Base-by-base conservation (phyloP, 257 asterid species). In the Pogostemon cablin region DNA sequence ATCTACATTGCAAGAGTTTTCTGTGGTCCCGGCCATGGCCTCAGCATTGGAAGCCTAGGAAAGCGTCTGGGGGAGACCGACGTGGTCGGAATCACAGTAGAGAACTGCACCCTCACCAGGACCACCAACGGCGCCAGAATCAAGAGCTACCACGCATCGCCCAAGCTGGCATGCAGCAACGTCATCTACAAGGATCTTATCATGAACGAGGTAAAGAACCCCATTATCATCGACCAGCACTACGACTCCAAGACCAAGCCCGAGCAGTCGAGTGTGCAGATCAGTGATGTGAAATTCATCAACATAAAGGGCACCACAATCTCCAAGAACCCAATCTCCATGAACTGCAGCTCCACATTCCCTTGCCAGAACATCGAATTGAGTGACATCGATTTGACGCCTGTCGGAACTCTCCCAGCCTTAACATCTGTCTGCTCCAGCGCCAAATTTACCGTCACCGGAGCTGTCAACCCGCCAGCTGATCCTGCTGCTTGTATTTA, bases 21-120 rank as follows among this genome's bases (percentile, higher is more conserved):
- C 3, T 86, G 91, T 15, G 90, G 93, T 35, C 90, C 92, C 1
- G 95, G 95, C 32, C 92, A 88, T 12, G 95, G 92, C 40, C 69
- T 88, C 67, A 83, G 98, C 3, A 7, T 92, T n/a, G 98, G 98
- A 8, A 90, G 96, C 78, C 66, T 92, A 9, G 98, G 98, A 2
- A 90, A 87, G 68, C 80, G 91, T 0, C 50, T 15, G 3, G 49
- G 59, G 0, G 98, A 92, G 38, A 56, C 61, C 0, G 65, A 71
- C 15, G 86, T 92, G 49, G 67, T 34, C 3, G 81, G 81, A 8
- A 47, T 92, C 15, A 69, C 64, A 1, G 38, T 90, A 71, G 68
- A 2, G 3, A 86, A 88, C 17, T 90, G 96, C 73, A 86, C 91
- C 7, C 55, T 87, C 38, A 77, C 35, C 8, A 82, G 86, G 4